Evolutionary conservation across 148 eudicot species (phyloP).

Genomic region (Polygonum aviculare): DNA sequence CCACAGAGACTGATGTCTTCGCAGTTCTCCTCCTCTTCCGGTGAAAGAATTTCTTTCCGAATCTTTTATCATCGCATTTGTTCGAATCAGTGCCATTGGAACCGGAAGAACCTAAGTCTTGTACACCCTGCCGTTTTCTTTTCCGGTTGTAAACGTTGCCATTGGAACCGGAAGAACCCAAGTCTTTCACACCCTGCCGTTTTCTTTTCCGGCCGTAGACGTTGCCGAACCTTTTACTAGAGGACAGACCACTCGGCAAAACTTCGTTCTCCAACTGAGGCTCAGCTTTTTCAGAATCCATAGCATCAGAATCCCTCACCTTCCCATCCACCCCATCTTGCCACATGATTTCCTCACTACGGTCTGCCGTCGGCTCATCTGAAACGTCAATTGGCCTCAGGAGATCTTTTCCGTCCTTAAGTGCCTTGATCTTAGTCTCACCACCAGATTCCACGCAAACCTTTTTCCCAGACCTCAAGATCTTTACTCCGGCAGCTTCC

Average conservation of each 20-base stretch:
- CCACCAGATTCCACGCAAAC: constrained; percentile 29
- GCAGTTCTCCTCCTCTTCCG: constrained; percentile 25
- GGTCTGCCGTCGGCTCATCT: neutral
- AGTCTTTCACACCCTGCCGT: constrained; percentile 9
- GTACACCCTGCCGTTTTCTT: constrained; percentile 33
- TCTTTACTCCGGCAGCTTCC: constrained; percentile 40
- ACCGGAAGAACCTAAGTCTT: neutral
- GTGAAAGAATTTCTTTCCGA: constrained; percentile 43
- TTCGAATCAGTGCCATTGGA: constrained; percentile 3
- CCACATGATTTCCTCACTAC: neutral
- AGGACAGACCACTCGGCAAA: neutral
- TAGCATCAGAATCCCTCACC: neutral
- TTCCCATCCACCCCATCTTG: neutral
- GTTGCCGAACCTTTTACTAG: constrained; percentile 23
- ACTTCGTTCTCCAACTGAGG: neutral
- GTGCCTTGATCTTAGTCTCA: constrained; percentile 18
- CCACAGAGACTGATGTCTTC: neutral
- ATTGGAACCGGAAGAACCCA: neutral
- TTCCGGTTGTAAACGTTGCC: constrained; percentile 52
- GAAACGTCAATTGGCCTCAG: constrained; percentile 21
- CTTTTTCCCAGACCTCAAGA: constrained; percentile 70
- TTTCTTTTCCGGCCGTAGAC: constrained; percentile 72
- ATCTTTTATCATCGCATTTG: constrained; percentile 17
- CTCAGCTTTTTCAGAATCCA: neutral
- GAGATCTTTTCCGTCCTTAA: constrained; percentile 28